Conservation (phyloP, 441 rosid genomes). For the Arabidopsis hybrid region DNA sequence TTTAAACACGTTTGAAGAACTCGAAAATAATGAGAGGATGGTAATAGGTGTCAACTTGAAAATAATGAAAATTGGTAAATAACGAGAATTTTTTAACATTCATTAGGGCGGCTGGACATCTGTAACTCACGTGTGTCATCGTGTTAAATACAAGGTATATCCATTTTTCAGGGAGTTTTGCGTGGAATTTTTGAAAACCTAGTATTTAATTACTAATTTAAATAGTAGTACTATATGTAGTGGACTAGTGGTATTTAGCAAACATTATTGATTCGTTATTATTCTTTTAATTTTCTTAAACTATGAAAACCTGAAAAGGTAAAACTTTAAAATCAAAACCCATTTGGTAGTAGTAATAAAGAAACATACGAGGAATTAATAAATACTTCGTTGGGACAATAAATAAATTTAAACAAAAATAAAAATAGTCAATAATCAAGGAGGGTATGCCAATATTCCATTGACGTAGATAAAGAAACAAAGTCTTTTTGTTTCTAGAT, state of each 20-base stretch:
- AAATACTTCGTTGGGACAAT: background rate
- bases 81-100: too few species aligned
- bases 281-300: too few species aligned
- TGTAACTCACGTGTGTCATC: too few species aligned
- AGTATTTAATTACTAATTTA: too few species aligned
- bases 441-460: slow-evolving; percentile 15
- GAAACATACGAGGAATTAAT: background rate
- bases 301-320: too few species aligned
- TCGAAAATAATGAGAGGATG: too few species aligned
- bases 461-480: background rate
- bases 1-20: too few species aligned
- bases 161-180: background rate
- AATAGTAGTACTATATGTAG: too few species aligned
- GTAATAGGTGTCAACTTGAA: too few species aligned
- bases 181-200: background rate
- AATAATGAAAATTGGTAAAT: too few species aligned
- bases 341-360: background rate
- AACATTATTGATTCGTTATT: background rate
- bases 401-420: background rate
- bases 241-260: background rate
- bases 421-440: slow-evolving; percentile 24
- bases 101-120: too few species aligned
- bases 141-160: too few species aligned
- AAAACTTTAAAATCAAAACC: background rate
- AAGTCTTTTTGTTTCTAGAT: background rate